A percentile compares a stretch with the other conserved stretches of the same genome.
Conservation (phyloP, 805 yeast genomes). For the Alloascoidea africana region DNA sequence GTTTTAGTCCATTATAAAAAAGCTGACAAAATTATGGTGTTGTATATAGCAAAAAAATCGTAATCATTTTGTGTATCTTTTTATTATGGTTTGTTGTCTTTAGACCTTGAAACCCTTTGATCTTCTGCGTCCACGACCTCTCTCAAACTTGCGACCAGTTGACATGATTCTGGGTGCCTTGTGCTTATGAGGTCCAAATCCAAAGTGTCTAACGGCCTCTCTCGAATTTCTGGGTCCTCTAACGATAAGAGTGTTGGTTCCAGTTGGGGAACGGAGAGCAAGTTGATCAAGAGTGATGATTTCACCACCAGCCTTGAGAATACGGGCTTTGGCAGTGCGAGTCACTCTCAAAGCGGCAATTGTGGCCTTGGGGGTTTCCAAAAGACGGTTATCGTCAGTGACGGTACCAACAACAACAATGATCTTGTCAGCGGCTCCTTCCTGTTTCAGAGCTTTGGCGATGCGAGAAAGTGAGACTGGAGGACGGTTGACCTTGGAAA, state of each 20-base stretch:
- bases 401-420: constrained; percentile 98
- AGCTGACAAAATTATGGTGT: too few relatives aligned
- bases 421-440: constrained; percentile 81
- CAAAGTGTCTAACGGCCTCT: constrained; percentile 99
- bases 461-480: constrained; percentile 95
- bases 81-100: too few relatives aligned
- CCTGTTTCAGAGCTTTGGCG: constrained; percentile 65
- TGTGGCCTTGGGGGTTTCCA: constrained; percentile 90
- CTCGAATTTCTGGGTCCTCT: constrained; percentile 99
- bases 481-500: constrained; percentile 98
- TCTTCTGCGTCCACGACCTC: constrained; percentile 99
- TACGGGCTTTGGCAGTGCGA: constrained; percentile 96
- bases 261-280: constrained; percentile 98
- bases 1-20: too few relatives aligned
- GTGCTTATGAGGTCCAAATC: constrained; percentile 99
- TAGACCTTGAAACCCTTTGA: constrained; percentile 99
- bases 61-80: too few relatives aligned
- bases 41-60: too few relatives aligned
- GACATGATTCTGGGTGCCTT: constrained; percentile 98
- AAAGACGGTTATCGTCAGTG: constrained; percentile 93
- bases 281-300: constrained; percentile 98
- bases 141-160: constrained; percentile 99
- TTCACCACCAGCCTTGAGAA: constrained; percentile 98
- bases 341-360: constrained; percentile 99
- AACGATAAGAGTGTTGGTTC: constrained; percentile 93